Evolutionary conservation across 768 basidiomycete genomes (phyloP).

Genomic region (Collybiopsis luxurians): DNA sequence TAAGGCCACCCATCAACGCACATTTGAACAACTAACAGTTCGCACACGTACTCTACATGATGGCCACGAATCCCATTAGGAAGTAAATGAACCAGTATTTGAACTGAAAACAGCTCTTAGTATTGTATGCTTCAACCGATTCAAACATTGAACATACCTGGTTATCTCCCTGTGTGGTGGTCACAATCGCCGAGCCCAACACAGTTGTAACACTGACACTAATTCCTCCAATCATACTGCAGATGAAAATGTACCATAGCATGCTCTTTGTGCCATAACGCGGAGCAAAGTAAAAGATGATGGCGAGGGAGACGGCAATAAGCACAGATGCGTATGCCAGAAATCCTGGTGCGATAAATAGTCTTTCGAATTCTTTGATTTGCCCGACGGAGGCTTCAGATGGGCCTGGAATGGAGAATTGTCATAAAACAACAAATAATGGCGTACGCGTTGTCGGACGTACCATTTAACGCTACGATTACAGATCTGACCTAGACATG

Average conservation of each 20-base stretch:
- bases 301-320: conserved; percentile 60
- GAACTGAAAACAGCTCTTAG: conserved; percentile 49
- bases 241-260: conserved; percentile 94
- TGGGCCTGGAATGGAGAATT: conserved; percentile 46
- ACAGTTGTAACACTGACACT: conserved; percentile 95
- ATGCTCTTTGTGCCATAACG: conserved; percentile 89
- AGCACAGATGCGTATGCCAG: conserved; percentile 63
- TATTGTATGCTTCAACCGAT: neutral
- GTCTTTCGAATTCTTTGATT: conserved; percentile 67
- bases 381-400: conserved; percentile 68
- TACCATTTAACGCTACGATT: conserved; percentile 88
- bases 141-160: conserved; percentile 49
- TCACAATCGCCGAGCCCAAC: conserved; percentile 87
- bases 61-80: conserved; percentile 74
- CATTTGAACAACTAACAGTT: too few relatives aligned
- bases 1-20: too few relatives aligned
- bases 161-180: conserved; percentile 70
- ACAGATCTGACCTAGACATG: conserved; percentile 70
- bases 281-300: conserved; percentile 82
- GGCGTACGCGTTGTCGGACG: conserved; percentile 12
- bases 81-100: conserved; percentile 93
- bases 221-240: conserved; percentile 95
- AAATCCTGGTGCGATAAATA: conserved; percentile 86
- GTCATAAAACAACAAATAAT: neutral
- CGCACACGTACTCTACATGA: conserved; percentile 71